Base-by-base conservation (phyloP, 352 stramenopile genomes). In the Phytopythium cucurbitacearum region DNA sequence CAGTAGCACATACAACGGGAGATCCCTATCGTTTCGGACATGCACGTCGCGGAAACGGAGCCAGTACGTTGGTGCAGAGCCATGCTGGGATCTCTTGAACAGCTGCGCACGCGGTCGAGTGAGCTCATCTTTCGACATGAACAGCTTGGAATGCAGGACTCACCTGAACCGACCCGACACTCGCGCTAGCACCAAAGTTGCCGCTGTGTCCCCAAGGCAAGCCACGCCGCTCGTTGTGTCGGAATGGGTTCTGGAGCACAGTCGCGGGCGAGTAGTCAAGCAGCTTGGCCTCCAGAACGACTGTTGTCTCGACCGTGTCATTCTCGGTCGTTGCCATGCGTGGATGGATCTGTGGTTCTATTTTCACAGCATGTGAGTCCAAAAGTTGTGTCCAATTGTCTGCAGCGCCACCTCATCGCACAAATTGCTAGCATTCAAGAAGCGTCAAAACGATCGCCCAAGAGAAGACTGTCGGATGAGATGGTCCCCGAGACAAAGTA, bases 1-100 rank as follows among this genome's bases (percentile, higher is more conserved):
- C 21, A 91, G 64, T 15, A 89, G 61, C 33, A 89, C 76, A 28
- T 72, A 88, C 2, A 85, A 59, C 36, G 74, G 76, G 37, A 84
- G 59, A 34, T 80, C 65, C 5, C 67, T 69, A n/a, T 81, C 71
- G 53, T 89, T 89, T n/a, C 59, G 59, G 35, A 91, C 56, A 1
- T 10, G 47, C 1, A 89, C 65, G n/a, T 82, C 59, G 28, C 77
- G 21, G 50, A 91, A 88, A 9, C 64, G 80, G 34, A 91, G 57
- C 64, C 59, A 83, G 57, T 76, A 76, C 34, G 58, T 71, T 12
- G 48, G 33, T n/a, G 37, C 32, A 40, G 21, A 28, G 2, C 21
- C 21, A 28, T 28, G 21, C 21, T 28, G 21, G 21, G 21, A 28
- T 28, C 21, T 41, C 34, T 51, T 41, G 21, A 39, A 11, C 21